phyloP scores from a whole-genome alignment of 306 rosid species.

The Ormosia emarginata region DNA sequence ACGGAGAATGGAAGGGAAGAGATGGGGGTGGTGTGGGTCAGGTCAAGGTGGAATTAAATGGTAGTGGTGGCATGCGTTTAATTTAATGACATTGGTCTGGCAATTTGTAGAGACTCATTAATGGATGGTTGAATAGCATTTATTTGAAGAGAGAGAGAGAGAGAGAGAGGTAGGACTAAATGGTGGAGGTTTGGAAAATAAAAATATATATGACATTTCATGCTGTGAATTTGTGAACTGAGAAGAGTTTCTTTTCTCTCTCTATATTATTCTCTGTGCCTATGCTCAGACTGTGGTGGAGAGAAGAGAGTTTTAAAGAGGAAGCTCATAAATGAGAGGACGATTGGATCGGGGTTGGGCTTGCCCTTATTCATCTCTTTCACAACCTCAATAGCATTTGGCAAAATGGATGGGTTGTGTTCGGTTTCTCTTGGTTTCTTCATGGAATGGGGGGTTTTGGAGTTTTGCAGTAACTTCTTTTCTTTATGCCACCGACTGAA shows the following conservation, averaged over 20 bases:
- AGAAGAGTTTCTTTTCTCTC: not conserved
- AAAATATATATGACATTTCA: no score
- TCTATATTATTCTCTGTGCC: not conserved
- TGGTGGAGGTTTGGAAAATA: not conserved
- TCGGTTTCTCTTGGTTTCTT: no score
- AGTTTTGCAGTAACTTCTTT: not conserved
- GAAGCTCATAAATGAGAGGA: constrained; percentile 20
- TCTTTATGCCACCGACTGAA: constrained; percentile 11
- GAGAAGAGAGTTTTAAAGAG: not conserved
- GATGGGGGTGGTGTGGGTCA: constrained; percentile 9
- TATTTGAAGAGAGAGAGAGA: constrained; percentile 22
- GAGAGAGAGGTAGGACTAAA: not conserved
- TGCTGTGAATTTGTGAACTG: no score
- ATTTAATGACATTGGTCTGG: constrained; percentile 44
- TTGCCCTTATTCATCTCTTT: not conserved
- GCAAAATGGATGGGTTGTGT: not conserved
- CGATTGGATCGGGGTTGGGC: not conserved
- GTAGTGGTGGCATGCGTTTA: constrained; percentile 40
- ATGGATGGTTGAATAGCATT: constrained; percentile 34
- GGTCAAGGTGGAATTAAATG: constrained; percentile 35
- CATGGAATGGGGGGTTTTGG: not conserved
- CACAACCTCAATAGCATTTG: not conserved
- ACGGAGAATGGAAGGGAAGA: not conserved
- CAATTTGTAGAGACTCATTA: constrained; percentile 40
- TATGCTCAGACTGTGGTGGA: not conserved